Evolutionary conservation across 805 yeast genomes (phyloP), one percentile per base, ranked within the genome.

Genomic region (Pichia pseudocactophila): DNA sequence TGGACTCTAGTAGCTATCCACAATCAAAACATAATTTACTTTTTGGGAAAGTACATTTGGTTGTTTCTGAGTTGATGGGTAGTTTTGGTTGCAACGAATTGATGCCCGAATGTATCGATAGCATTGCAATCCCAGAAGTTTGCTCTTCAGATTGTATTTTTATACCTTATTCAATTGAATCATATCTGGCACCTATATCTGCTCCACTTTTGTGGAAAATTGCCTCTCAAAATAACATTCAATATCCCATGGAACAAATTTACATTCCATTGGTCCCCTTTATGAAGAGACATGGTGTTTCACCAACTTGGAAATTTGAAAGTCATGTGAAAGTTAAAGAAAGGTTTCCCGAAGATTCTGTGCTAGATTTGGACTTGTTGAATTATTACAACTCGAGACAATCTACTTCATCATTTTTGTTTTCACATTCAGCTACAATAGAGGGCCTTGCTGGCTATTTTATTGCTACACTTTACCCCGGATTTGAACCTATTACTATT

Each of bases 61-160:
- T 88, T 8, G 70, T 90, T 1, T 82, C 94, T 35, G 97, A 89
- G 58, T 64, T 90, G 7, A 60, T 89, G 22, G 97, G 97, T 6
- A 84, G 95, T 13, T 83, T 90, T 63, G 97, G 95, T 4, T 90
- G 94, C 58, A 90, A 89, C 59, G 97, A 89, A 57, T 67, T 86
- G 15, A 72, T 85, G 8, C 97, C 97, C 0, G 97, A 89, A 57
- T 80, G 92, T 44, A 58, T 86, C 3, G 65, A 64, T 36, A 62
- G 70, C 1, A 53, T 69, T 15, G 71, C 73, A 40, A 48, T 53
- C 37, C 27, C 17, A 16, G 42, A 45, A 19, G 18, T 45, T 28
- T 32, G 43, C 16, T 50, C 55, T 50, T 45, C 71, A 51, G 70
- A 74, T 59, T 82, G 85, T 2, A 59, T 76, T 17, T 78, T 74